These are phyloP conservation scores for Komagataella pseudopastoris DNA, from an alignment of 805 yeast genomes.

Conservation along the genomic window DNA sequence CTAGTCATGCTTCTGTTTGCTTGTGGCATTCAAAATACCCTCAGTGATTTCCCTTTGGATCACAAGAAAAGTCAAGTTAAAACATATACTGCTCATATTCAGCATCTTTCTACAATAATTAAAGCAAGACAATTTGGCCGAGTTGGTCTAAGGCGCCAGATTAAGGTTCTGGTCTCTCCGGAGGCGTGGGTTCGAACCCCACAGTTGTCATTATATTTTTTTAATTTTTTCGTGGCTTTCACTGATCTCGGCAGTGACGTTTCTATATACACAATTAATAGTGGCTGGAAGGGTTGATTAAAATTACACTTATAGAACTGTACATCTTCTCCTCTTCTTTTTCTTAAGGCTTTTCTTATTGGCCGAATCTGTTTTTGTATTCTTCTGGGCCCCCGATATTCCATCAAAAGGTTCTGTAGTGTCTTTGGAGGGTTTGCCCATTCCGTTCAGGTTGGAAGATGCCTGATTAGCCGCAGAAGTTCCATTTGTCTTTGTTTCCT, in stretches of 20 bases:
- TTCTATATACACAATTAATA: too few species aligned
- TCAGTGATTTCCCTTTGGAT: too few species aligned
- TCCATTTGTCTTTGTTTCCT: conserved; percentile 12
- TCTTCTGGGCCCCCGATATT: background rate
- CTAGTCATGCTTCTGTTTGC: too few species aligned
- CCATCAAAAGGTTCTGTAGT: background rate
- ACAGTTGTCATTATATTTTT: conserved; percentile 41
- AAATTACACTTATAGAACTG: background rate
- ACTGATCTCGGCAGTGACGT: background rate
- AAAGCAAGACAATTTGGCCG: conserved; percentile 36
- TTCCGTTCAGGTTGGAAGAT: background rate
- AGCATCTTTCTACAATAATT: background rate
- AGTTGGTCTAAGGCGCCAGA: conserved; percentile 64
- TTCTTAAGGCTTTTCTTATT: background rate
- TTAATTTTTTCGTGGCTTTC: background rate
- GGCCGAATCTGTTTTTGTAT: background rate
- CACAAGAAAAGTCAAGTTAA: too few species aligned
- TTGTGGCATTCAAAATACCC: too few species aligned
- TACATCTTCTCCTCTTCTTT: conserved; percentile 2
- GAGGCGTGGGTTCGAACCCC: conserved; percentile 70
- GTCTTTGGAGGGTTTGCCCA: background rate
- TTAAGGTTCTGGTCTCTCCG: conserved; percentile 60
- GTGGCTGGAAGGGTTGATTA: background rate
- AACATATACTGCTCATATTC: background rate
- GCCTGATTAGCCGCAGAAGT: background rate